These are phyloP conservation scores for Pelargonium nanum DNA, from an alignment of 345 rosid genomes.

Conservation along the genomic window DNA sequence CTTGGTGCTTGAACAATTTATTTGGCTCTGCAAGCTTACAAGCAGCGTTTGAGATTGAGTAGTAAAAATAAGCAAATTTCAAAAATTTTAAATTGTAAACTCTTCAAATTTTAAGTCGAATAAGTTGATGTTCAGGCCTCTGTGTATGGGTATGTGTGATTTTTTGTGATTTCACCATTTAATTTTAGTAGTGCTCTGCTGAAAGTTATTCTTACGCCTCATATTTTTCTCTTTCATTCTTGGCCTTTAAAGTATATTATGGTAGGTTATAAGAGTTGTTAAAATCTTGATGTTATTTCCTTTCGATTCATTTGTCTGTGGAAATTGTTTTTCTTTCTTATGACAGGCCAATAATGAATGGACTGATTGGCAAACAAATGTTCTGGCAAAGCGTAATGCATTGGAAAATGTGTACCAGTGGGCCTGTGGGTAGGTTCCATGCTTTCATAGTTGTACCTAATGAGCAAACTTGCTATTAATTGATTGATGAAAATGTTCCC, in stretches of 20 bases:
- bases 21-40: too few species aligned
- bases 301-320: not conserved
- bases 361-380: conserved; percentile 66
- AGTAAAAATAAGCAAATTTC: not conserved
- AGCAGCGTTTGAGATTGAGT: too few species aligned
- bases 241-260: too few species aligned
- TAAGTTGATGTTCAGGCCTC: too few species aligned
- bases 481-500: not conserved
- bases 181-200: too few species aligned
- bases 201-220: too few species aligned
- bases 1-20: not conserved
- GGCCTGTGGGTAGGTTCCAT: conserved; percentile 72
- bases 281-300: not conserved
- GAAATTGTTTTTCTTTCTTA: conserved; percentile 11
- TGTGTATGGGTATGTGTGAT: too few species aligned
- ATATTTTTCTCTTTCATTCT: too few species aligned
- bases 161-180: too few species aligned
- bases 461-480: not conserved
- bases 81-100: too few species aligned
- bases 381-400: conserved; percentile 62
- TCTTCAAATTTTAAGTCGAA: too few species aligned
- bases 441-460: not conserved
- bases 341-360: conserved; percentile 58
- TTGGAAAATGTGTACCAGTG: conserved; percentile 79
- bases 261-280: not conserved